A percentile compares a stretch with the other conserved stretches of the same genome.
phyloP scores from a whole-genome alignment of 441 rosid species.

The Jatropha multifida region DNA sequence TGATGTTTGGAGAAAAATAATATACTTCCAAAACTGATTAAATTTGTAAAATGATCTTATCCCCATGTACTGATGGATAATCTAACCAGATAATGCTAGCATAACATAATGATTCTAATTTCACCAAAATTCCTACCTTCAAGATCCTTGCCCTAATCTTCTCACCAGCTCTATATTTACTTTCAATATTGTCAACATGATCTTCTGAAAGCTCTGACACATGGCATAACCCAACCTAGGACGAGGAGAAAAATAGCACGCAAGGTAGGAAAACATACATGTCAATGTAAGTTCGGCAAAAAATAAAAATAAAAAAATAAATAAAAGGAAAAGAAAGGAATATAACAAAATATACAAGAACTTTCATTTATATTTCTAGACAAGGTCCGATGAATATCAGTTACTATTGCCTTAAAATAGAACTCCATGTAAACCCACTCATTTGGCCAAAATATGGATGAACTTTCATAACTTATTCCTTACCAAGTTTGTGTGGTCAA shows the following conservation, averaged over 20 bases:
- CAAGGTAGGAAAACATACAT: background rate
- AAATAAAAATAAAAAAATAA: background rate
- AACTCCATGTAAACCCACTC: background rate
- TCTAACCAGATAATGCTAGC: background rate
- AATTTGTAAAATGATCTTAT: background rate
- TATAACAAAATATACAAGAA: background rate
- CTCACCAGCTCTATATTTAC: conserved; percentile 72
- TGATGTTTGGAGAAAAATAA: background rate
- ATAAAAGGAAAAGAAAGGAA: background rate
- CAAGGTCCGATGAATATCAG: background rate
- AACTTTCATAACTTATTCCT: conserved; percentile 19
- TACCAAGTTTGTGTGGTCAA: conserved; percentile 75
- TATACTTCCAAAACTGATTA: background rate
- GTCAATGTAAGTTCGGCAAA: too few relatives aligned
- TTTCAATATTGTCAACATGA: conserved; percentile 52
- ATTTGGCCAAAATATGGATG: background rate
- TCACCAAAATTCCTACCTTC: conserved; percentile 50
- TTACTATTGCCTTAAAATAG: background rate
- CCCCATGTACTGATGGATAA: background rate
- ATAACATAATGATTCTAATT: background rate
- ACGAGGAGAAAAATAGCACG: conserved; percentile 13
- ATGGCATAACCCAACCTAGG: conserved; percentile 94
- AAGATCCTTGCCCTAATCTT: conserved; percentile 71
- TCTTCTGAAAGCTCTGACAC: conserved; percentile 75
- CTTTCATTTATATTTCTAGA: background rate